Conservation (phyloP, 2,329 filamentous ascomycete genomes). For the Penicillium occitanis region DNA sequence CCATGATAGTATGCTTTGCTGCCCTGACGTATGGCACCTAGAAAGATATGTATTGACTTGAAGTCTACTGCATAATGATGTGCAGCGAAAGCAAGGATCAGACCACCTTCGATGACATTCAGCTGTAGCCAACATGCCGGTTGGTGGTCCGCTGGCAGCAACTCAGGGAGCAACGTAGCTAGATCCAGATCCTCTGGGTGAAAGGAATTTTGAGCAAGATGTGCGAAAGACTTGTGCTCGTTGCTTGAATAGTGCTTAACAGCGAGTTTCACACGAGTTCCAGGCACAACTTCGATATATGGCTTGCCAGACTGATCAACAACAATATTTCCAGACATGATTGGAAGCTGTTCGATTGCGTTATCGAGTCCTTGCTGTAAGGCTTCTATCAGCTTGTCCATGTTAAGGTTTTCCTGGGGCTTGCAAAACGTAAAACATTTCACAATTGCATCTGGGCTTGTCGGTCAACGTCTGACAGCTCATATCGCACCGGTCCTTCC, state of each 20-base stretch:
- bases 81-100: constrained; percentile 25
- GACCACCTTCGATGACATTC: constrained; percentile 26
- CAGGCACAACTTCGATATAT: neutral
- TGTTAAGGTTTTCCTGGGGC: constrained; percentile 15
- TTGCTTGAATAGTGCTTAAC: neutral
- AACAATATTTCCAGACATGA: neutral
- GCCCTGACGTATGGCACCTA: neutral
- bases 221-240: neutral
- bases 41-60: constrained; percentile 24
- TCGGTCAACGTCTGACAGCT: constrained; percentile 29
- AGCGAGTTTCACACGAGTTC: neutral
- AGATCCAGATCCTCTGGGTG: neutral
- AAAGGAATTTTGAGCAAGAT: neutral
- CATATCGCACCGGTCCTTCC: constrained; percentile 15
- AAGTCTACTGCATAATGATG: constrained; percentile 29
- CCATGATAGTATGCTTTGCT: neutral
- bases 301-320: neutral
- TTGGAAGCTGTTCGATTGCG: neutral
- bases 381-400: neutral
- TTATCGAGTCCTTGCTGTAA: neutral
- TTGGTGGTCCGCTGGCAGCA: constrained; percentile 7
- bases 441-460: constrained; percentile 25
- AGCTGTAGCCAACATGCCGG: constrained; percentile 27
- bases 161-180: constrained; percentile 21
- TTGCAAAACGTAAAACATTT: constrained; percentile 27